Evolutionary conservation across 345 rosid species (phyloP).

Genomic region (Melaleuca alternifolia): DNA sequence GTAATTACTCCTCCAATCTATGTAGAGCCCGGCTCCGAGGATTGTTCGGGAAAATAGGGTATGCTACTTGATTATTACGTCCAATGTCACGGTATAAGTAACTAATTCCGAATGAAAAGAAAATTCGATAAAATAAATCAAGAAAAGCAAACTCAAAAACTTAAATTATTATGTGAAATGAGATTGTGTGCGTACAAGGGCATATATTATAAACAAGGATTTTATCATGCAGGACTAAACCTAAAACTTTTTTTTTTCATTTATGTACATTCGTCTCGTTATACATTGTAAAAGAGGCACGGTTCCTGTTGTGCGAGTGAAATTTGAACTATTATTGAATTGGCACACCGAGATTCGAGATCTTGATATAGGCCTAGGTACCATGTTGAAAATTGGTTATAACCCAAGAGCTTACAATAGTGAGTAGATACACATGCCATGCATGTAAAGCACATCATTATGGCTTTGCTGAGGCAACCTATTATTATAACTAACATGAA

Average conservation of each 20-base stretch:
- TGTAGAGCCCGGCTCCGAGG: neutral
- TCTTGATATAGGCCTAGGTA: rapidly evolving
- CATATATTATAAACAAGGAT: neutral
- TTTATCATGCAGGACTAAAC: neutral
- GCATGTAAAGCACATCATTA: neutral
- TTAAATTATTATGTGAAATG: neutral
- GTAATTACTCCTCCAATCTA: neutral
- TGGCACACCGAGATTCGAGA: neutral
- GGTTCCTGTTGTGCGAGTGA: neutral
- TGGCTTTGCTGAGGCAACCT: neutral
- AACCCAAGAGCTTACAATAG: neutral
- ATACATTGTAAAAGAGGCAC: neutral
- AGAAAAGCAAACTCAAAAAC: neutral
- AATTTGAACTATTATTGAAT: neutral
- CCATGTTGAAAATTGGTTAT: neutral
- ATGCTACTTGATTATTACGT: neutral
- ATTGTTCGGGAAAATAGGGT: neutral
- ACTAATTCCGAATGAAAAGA: neutral
- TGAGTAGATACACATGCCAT: rapidly evolving
- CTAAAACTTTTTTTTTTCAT: neutral
- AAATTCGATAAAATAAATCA: neutral
- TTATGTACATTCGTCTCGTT: rapidly evolving
- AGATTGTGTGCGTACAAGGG: neutral
- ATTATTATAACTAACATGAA: neutral
- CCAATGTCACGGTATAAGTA: neutral